phyloP scores from a whole-genome alignment of 805 yeast species.

The Kluyveromyces lactis region DNA sequence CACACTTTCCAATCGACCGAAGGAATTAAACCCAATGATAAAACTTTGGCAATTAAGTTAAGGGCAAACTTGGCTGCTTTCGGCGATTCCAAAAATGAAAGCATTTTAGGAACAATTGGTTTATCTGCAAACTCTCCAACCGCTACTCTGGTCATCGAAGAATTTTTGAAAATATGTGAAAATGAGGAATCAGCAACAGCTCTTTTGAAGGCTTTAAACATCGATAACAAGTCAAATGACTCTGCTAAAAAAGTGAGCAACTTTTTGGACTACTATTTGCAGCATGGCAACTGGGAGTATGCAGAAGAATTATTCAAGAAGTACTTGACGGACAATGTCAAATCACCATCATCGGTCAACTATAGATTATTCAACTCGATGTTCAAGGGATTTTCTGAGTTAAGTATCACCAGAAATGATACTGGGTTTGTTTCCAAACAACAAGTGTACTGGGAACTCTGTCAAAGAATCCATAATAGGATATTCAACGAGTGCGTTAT shows the following conservation, averaged over 20 bases:
- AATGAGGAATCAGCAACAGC: slow-evolving; percentile 14
- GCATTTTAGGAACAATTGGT: neutral
- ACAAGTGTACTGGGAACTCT: slow-evolving; percentile 11
- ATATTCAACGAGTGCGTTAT: slow-evolving; percentile 2
- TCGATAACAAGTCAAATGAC: neutral
- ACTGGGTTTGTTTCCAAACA: slow-evolving; percentile 12
- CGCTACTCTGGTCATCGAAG: slow-evolving; percentile 10
- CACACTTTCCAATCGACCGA: slow-evolving; percentile 9
- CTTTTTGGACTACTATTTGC: slow-evolving; percentile 2
- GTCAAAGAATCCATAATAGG: slow-evolving; percentile 2
- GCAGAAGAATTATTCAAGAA: slow-evolving; percentile 21
- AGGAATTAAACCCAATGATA: slow-evolving; percentile 11
- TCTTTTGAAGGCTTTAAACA: slow-evolving; percentile 14
- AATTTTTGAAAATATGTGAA: slow-evolving; percentile 17
- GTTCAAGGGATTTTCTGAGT: slow-evolving; percentile 16
- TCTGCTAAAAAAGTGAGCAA: slow-evolving; percentile 1
- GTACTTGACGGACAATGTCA: slow-evolving; percentile 10
- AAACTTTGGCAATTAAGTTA: slow-evolving; percentile 19
- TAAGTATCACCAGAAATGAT: slow-evolving; percentile 10
- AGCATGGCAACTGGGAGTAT: slow-evolving; percentile 14
- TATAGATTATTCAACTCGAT: slow-evolving; percentile 13
- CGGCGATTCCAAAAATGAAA: slow-evolving; percentile 7
- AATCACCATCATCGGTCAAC: slow-evolving; percentile 3
- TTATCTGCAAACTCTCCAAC: slow-evolving; percentile 8
- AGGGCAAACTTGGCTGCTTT: slow-evolving; percentile 12